Conservation (phyloP, 768 basidiomycete species). For the Suillus subalutaceus region DNA sequence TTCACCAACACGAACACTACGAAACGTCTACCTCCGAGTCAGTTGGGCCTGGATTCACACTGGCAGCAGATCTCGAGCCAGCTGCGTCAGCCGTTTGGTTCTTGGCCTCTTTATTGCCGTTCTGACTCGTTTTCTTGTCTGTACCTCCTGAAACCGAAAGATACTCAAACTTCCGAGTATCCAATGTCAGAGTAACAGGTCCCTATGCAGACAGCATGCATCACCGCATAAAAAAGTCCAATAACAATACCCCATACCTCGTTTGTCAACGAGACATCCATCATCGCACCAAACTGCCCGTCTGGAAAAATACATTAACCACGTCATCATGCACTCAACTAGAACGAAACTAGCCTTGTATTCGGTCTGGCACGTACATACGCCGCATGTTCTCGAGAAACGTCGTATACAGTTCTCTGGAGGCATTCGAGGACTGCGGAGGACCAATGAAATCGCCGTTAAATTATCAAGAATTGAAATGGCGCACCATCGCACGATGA, state of each 20-base stretch:
- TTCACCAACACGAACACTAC: background rate
- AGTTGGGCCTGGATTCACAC: background rate
- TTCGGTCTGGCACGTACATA: slow-evolving; percentile 71
- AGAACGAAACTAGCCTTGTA: slow-evolving; percentile 61
- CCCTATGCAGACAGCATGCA: slow-evolving; percentile 48
- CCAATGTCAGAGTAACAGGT: slow-evolving; percentile 83
- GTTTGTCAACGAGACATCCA: slow-evolving; percentile 86
- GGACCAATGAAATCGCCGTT: background rate
- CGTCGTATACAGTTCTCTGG: slow-evolving; percentile 67
- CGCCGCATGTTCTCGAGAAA: slow-evolving; percentile 72
- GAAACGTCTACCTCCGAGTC: background rate
- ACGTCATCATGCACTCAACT: slow-evolving; percentile 1
- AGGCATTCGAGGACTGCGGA: slow-evolving; percentile 63
- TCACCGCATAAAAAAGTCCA: slow-evolving; percentile 5
- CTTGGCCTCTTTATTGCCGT: background rate
- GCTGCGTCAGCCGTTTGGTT: background rate
- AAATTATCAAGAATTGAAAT: background rate
- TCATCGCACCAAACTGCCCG: slow-evolving; percentile 96
- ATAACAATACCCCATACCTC: slow-evolving; percentile 55
- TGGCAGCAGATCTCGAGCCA: background rate
- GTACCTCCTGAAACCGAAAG: slow-evolving; percentile 30
- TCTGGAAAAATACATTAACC: slow-evolving; percentile 47
- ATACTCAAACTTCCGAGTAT: slow-evolving; percentile 80
- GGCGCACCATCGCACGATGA: slow-evolving; percentile 85
- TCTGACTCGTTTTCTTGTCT: slow-evolving; percentile 5